phyloP scores from a whole-genome alignment of 1,284 basidiomycete species.

The Athelia psychrophila region DNA sequence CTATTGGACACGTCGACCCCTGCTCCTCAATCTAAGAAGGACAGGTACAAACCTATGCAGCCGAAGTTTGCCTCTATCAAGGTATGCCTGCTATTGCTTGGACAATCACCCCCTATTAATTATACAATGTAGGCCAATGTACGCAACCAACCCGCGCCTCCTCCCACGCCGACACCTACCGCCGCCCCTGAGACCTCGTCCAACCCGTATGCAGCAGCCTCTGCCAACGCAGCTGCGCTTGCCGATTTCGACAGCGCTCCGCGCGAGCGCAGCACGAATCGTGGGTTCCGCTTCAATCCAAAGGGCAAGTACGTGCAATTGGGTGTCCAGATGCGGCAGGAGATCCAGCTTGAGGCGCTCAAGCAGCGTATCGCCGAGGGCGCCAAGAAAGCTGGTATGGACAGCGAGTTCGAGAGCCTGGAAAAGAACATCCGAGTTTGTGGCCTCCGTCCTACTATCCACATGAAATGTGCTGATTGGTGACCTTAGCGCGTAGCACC shows the following conservation, averaged over 20 bases:
- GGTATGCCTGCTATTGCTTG: constrained; percentile 30
- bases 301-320: constrained; percentile 89
- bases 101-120: constrained; percentile 4
- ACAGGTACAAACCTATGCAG: constrained; percentile 94
- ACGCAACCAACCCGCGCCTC: constrained; percentile 65
- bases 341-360: constrained; percentile 84
- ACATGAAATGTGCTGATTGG: not conserved
- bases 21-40: constrained; percentile 75
- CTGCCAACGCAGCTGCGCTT: constrained; percentile 43
- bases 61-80: constrained; percentile 96
- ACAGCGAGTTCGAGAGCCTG: constrained; percentile 86
- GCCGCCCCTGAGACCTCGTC: constrained; percentile 39
- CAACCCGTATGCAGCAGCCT: constrained; percentile 72
- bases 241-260: constrained; percentile 69
- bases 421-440: constrained; percentile 84
- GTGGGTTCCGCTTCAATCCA: constrained; percentile 81
- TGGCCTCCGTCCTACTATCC: constrained; percentile 6
- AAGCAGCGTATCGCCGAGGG: constrained; percentile 93
- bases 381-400: constrained; percentile 89
- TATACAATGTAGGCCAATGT: constrained; percentile 57
- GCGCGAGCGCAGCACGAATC: constrained; percentile 59
- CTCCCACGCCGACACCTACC: constrained; percentile 50
- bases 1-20: constrained; percentile 65
- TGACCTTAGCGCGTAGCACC: constrained; percentile 71
- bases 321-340: constrained; percentile 83